phyloP scores from a whole-genome alignment of 306 rosid species.

The Dalbergia cochinchinensis region DNA sequence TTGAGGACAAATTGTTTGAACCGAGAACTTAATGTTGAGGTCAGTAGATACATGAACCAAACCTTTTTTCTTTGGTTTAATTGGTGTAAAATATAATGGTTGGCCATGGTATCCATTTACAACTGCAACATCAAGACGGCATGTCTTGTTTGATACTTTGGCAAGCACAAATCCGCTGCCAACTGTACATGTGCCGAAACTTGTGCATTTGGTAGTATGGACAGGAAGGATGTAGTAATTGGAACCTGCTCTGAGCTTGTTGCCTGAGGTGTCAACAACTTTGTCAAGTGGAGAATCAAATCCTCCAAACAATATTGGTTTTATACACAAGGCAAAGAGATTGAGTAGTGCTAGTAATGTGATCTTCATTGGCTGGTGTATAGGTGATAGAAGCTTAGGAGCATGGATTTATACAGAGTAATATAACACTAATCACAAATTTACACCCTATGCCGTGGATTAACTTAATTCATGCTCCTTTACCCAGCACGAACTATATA shows the following conservation, averaged over 20 bases:
- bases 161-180: slow-evolving; percentile 45
- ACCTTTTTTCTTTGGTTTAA: slow-evolving; percentile 37
- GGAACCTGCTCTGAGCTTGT: neutral
- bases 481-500: neutral
- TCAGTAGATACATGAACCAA: slow-evolving; percentile 50
- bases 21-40: slow-evolving; percentile 55
- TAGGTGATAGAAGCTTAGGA: neutral
- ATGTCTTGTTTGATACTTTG: slow-evolving; percentile 14
- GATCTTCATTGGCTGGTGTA: slow-evolving; percentile 6
- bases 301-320: neutral
- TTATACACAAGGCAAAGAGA: neutral
- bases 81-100: slow-evolving; percentile 44
- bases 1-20: slow-evolving; percentile 1
- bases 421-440: neutral
- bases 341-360: neutral
- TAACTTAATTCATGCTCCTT: neutral
- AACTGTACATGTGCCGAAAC: neutral
- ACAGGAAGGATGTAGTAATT: slow-evolving; percentile 43
- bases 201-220: neutral
- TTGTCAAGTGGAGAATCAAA: neutral
- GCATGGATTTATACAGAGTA: neutral
- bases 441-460: neutral
- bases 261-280: slow-evolving; percentile 9
- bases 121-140: slow-evolving; percentile 48
- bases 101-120: slow-evolving; percentile 49